phyloP scores from a whole-genome alignment of 2,329 filamentous ascomycete species.

The Lizonia empirigonia region DNA sequence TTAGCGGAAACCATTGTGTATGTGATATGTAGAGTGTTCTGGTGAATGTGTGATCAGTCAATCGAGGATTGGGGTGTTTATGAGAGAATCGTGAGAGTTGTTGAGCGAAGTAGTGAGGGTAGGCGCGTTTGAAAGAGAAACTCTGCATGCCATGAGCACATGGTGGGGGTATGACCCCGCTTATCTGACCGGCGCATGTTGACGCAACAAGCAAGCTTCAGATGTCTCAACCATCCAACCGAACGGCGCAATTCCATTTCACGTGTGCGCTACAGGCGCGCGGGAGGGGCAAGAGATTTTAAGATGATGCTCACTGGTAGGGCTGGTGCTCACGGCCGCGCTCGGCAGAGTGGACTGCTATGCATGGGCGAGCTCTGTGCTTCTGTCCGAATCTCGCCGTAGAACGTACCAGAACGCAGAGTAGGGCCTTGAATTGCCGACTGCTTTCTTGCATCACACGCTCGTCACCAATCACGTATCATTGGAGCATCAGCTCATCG shows the following conservation, averaged over 20 bases:
- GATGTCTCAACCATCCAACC: constrained; percentile 10
- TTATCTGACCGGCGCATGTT: constrained; percentile 1
- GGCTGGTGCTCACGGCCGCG: constrained; percentile 43
- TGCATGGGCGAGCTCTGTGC: constrained; percentile 14
- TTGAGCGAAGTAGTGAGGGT: constrained; percentile 23
- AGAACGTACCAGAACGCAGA: constrained; percentile 23
- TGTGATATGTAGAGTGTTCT: constrained; percentile 13
- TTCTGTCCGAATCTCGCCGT: constrained; percentile 44
- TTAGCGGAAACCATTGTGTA: constrained; percentile 34
- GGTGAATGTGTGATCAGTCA: constrained; percentile 14
- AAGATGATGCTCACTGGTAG: constrained; percentile 10
- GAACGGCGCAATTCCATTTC: not conserved
- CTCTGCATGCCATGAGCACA: constrained; percentile 12
- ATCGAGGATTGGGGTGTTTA: constrained; percentile 14
- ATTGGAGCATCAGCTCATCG: constrained; percentile 9
- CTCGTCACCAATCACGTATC: constrained; percentile 27
- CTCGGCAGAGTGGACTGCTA: constrained; percentile 37
- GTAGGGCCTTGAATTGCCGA: constrained; percentile 34
- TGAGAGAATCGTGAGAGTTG: constrained; percentile 9
- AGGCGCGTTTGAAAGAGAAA: constrained; percentile 21
- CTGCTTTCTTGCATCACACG: constrained; percentile 10
- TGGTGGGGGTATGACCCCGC: constrained; percentile 19
- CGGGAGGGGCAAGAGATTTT: constrained; percentile 21
- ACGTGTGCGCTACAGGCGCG: constrained; percentile 44
- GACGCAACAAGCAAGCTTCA: constrained; percentile 17